Conservation (phyloP, 257 asterid genomes). For the Solanum chmielewskii region DNA sequence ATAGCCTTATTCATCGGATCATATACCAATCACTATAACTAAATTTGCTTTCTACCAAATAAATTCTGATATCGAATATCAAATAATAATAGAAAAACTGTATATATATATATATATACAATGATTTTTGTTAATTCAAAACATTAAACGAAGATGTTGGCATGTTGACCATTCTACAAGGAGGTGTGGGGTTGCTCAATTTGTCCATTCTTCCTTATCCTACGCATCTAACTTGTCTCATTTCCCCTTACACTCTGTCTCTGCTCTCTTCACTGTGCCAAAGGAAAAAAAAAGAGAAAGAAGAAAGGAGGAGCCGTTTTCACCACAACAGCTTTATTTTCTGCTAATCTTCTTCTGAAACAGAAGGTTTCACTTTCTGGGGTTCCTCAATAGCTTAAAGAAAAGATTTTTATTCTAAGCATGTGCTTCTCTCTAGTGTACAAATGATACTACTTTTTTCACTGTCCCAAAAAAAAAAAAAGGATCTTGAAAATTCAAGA, state of each 20-base stretch:
- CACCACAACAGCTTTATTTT: constrained; percentile 25
- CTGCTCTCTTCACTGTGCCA: not conserved
- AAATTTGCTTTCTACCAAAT: not conserved
- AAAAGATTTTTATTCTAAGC: not conserved
- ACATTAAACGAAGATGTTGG: not conserved
- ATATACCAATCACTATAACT: too few species aligned
- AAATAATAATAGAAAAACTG: not conserved
- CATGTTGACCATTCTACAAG: constrained; percentile 6
- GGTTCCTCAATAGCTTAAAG: not conserved
- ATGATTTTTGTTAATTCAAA: not conserved
- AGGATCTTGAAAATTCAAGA: not conserved
- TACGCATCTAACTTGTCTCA: constrained; percentile 7
- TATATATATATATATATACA: not conserved
- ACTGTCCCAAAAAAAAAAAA: not conserved
- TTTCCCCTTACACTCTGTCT: not conserved
- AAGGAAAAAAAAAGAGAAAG: constrained; percentile 9
- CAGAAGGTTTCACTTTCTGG: constrained; percentile 13
- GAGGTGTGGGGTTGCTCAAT: constrained; percentile 6
- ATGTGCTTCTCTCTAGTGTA: not conserved
- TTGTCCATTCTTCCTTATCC: constrained; percentile 24
- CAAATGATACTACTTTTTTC: constrained; percentile 24
- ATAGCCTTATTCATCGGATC: not conserved
- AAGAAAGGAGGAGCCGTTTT: constrained; percentile 53
- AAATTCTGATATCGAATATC: not conserved
- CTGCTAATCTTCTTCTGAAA: not conserved